Percentiles rank a stretch among this genome's conserved stretches.
phyloP scores from a whole-genome alignment of 306 rosid species.

The Cicer yamashitae region DNA sequence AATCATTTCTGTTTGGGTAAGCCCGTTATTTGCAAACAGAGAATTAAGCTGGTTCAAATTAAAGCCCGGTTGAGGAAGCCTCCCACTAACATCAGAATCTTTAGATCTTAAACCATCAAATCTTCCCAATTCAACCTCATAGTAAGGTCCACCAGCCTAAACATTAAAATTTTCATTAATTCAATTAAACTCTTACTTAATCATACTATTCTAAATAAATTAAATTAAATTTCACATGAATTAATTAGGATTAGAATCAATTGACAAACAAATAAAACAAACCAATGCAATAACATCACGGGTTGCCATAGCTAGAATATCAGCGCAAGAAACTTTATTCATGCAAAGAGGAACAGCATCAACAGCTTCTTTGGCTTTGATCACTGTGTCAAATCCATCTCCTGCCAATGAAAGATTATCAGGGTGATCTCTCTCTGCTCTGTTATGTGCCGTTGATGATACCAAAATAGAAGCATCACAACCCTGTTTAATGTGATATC shows the following conservation, averaged over 20 bases:
- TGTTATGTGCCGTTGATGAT: constrained; percentile 55
- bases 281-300: constrained; percentile 77
- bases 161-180: constrained; percentile 17
- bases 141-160: constrained; percentile 83
- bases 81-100: constrained; percentile 64
- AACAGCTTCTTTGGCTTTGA: constrained; percentile 79
- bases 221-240: not conserved
- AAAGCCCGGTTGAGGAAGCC: constrained; percentile 65
- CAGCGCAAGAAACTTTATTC: constrained; percentile 87
- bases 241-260: not conserved
- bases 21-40: constrained; percentile 59
- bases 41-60: constrained; percentile 73
- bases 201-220: not conserved
- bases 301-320: constrained; percentile 81
- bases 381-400: too few relatives aligned
- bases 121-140: constrained; percentile 82
- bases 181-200: not conserved
- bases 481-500: constrained; percentile 51
- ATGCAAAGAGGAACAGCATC: constrained; percentile 68
- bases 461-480: constrained; percentile 75
- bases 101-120: constrained; percentile 68
- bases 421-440: constrained; percentile 81
- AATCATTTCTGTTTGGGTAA: constrained; percentile 73
- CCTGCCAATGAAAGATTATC: constrained; percentile 86
- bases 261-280: not conserved